Percentiles rank a stretch among this genome's conserved stretches.
These are phyloP conservation scores for Cytospora leucostoma DNA, from an alignment of 2,329 filamentous ascomycete genomes.

Conservation along the genomic window DNA sequence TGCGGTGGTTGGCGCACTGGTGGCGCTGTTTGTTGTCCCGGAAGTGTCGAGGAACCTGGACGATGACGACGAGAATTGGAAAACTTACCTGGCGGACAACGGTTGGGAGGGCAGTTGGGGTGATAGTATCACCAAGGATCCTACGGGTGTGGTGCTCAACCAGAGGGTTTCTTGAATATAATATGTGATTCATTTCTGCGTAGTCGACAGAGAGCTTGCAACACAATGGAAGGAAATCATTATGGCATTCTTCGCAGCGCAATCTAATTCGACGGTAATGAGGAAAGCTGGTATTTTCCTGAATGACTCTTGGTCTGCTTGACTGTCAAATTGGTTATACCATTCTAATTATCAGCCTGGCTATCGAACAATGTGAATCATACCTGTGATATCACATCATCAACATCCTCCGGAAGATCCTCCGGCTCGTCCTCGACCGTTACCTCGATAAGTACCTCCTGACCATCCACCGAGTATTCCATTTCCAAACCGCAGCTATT, in stretches of 20 bases:
- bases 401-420: background rate
- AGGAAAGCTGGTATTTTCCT: too few species aligned
- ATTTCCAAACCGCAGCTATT: background rate
- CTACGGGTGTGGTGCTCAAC: conserved; percentile 32
- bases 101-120: conserved; percentile 44
- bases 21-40: conserved; percentile 49
- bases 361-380: conserved; percentile 1
- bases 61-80: conserved; percentile 47
- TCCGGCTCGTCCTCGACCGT: conserved; percentile 1
- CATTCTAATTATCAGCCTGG: background rate
- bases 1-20: conserved; percentile 46
- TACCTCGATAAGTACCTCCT: conserved; percentile 7
- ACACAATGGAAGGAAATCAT: background rate
- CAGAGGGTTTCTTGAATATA: conserved; percentile 22
- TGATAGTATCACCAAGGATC: conserved; percentile 35
- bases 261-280: too few species aligned
- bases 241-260: background rate
- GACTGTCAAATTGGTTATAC: background rate
- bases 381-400: background rate
- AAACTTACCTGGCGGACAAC: conserved; percentile 44
- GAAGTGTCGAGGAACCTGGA: conserved; percentile 45
- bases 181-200: background rate
- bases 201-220: background rate
- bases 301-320: too few species aligned
- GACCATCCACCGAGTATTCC: conserved; percentile 2